A percentile compares a stretch with the other conserved stretches of the same genome.
phyloP scores from a whole-genome alignment of 352 stramenopile genomes.

The Aphanomyces invadans region DNA sequence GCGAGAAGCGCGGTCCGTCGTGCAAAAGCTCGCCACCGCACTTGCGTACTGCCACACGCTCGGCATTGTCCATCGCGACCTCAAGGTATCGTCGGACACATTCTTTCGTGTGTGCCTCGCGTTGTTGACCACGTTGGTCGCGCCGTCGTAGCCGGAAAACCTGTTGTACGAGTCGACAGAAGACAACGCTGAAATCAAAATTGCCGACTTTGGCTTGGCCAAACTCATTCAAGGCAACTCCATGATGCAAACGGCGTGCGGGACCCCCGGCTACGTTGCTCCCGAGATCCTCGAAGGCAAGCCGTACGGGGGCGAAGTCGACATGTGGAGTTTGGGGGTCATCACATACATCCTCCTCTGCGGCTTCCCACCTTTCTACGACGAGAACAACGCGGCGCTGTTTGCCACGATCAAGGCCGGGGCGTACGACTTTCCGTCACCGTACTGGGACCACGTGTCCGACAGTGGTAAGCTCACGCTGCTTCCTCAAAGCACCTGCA shows the following conservation, averaged over 20 bases:
- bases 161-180: constrained; percentile 78
- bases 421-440: constrained; percentile 87
- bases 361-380: constrained; percentile 95
- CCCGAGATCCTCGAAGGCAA: constrained; percentile 93
- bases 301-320: constrained; percentile 89
- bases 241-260: constrained; percentile 91
- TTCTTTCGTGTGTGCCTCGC: neutral
- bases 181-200: constrained; percentile 90
- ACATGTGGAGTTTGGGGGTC: constrained; percentile 95
- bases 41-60: constrained; percentile 83
- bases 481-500: constrained; percentile 30
- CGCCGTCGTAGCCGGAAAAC: constrained; percentile 59
- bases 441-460: constrained; percentile 93
- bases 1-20: constrained; percentile 70
- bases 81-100: constrained; percentile 36
- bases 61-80: constrained; percentile 86
- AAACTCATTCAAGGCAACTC: constrained; percentile 91
- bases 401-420: constrained; percentile 86
- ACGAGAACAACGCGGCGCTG: constrained; percentile 85
- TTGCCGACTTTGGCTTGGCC: constrained; percentile 85
- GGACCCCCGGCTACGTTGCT: constrained; percentile 94
- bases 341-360: constrained; percentile 94
- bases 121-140: neutral
- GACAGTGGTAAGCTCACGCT: constrained; percentile 40
- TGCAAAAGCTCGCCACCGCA: constrained; percentile 78